Conservation (phyloP, 208 protist species). For the Porcisia hertigi region DNA sequence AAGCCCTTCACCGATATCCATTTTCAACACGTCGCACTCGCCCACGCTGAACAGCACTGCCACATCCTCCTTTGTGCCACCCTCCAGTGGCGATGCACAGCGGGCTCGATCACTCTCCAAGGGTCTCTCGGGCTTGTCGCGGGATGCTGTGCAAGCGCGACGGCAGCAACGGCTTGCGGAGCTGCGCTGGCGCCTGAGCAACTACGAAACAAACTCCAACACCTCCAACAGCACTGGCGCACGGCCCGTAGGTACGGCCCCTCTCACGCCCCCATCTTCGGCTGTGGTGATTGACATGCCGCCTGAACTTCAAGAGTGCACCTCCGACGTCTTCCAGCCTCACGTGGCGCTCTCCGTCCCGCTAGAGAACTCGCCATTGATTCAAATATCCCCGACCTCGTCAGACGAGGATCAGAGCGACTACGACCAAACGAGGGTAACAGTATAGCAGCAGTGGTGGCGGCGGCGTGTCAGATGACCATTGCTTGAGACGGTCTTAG, state of each 20-base stretch:
- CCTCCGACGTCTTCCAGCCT: slow-evolving; percentile 6
- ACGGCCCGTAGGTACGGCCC: not conserved
- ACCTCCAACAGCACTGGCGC: not conserved
- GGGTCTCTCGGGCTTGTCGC: not conserved
- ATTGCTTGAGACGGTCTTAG: not conserved
- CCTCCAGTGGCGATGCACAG: not conserved
- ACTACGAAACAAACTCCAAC: slow-evolving; percentile 5
- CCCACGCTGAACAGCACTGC: not conserved
- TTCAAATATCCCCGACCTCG: slow-evolving; percentile 34
- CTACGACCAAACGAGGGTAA: not conserved
- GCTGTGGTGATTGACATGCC: not conserved
- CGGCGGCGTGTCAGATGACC: not conserved
- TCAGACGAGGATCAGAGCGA: slow-evolving; percentile 21
- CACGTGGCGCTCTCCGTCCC: not conserved
- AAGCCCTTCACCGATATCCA: slow-evolving; percentile 1
- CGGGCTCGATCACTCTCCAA: not conserved
- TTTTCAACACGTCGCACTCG: not conserved
- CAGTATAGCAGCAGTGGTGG: not conserved
- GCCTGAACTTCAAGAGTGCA: not conserved
- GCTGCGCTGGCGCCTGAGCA: slow-evolving; percentile 18
- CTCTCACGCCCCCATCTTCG: not conserved
- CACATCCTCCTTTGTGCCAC: not conserved
- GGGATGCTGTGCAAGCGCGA: not conserved
- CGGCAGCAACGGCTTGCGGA: slow-evolving; percentile 27
- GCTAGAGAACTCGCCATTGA: slow-evolving; percentile 17